A percentile compares a stretch with the other conserved stretches of the same genome.
These are phyloP conservation scores for Nymphaea colorata DNA, from an alignment of 164 flowering plant species.

Conservation along the genomic window DNA sequence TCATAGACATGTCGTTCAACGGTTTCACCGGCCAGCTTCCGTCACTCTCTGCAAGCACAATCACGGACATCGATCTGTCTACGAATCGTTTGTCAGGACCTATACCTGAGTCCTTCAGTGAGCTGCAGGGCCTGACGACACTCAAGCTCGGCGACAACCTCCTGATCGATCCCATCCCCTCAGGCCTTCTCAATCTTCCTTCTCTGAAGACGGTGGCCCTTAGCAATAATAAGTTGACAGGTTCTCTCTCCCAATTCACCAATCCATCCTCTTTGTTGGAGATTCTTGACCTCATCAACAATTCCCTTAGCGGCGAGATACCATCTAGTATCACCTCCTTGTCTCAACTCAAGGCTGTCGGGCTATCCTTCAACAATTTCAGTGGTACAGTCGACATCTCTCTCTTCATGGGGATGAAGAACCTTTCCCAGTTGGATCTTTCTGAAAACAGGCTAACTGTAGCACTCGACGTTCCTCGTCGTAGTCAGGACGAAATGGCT, in stretches of 20 bases:
- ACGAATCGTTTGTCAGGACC: background rate
- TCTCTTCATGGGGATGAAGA: conserved; percentile 1
- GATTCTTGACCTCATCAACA: background rate
- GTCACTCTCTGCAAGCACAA: background rate
- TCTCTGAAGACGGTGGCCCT: conserved; percentile 1
- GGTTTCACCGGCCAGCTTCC: background rate
- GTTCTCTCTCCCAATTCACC: background rate
- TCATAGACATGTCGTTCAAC: background rate
- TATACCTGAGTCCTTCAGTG: background rate
- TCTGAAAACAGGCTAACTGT: background rate
- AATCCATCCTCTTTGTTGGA: background rate
- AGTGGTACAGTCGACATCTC: conserved; percentile 12
- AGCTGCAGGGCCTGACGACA: background rate
- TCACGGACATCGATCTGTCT: background rate
- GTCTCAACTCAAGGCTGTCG: conserved; percentile 3
- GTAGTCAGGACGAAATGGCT: background rate
- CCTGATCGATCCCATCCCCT: conserved; percentile 6
- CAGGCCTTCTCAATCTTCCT: conserved; percentile 8
- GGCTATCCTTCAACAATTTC: conserved; percentile 5
- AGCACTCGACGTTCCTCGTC: background rate
- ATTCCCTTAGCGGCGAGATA: conserved; percentile 8
- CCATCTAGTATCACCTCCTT: conserved; percentile 7
- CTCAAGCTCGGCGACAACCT: conserved; percentile 1
- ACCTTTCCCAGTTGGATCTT: background rate
- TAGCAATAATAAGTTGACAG: background rate